These are phyloP conservation scores for Metroxylon sagu DNA, from an alignment of 176 grass and related monocot species.

Conservation along the genomic window DNA sequence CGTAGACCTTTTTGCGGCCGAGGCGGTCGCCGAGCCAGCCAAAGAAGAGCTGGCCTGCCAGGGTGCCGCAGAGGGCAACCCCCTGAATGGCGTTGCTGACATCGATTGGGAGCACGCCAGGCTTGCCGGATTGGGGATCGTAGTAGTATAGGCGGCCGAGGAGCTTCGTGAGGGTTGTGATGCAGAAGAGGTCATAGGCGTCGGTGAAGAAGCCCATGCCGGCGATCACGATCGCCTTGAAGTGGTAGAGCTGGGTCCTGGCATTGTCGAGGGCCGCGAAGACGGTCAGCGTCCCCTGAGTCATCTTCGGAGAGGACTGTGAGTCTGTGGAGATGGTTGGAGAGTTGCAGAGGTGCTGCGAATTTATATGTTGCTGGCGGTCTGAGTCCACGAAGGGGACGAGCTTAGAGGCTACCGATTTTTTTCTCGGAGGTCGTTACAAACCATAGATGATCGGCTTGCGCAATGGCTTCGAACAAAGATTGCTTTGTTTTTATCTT, in stretches of 20 bases:
- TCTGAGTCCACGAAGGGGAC: no score
- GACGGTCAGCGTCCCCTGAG: no score
- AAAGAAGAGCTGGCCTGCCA: conserved; percentile 67
- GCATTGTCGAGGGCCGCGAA: conserved; percentile 45
- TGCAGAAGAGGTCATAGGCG: conserved; percentile 86
- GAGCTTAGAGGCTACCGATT: no score
- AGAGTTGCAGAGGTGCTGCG: no score
- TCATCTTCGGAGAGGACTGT: no score
- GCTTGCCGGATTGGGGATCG: conserved; percentile 9
- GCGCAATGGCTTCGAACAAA: no score
- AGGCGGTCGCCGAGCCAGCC: conserved; percentile 74
- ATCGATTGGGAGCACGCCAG: conserved; percentile 36
- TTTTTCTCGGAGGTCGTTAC: no score
- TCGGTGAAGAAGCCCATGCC: conserved; percentile 97
- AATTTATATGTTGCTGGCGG: no score
- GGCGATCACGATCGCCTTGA: conserved; percentile 70
- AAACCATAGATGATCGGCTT: no score
- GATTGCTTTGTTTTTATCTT: no score
- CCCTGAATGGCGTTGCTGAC: conserved; percentile 44
- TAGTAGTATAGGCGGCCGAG: conserved; percentile 69
- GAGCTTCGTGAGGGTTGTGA: conserved; percentile 61
- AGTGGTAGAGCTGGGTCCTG: conserved; percentile 78
- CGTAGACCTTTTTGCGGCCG: conserved; percentile 65
- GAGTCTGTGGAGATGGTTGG: no score
- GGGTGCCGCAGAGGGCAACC: conserved; percentile 66